Conservation (phyloP, 2,329 filamentous ascomycete species). For the Claviceps fusiformis region DNA sequence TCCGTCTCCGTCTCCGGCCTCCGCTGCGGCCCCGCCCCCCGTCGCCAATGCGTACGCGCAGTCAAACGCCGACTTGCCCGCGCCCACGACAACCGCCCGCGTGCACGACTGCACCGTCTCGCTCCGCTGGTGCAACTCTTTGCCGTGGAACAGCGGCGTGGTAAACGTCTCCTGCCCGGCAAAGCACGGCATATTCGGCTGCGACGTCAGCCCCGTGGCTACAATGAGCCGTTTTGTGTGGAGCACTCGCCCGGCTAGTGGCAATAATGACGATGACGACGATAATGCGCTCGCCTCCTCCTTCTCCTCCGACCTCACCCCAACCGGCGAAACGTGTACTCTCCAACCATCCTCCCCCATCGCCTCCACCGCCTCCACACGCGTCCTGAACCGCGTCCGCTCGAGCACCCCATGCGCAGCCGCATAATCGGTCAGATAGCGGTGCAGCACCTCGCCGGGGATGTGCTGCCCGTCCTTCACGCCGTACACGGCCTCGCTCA, state of each 20-base stretch:
- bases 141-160: conserved; percentile 28
- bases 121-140: conserved; percentile 24
- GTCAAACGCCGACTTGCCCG: conserved; percentile 45
- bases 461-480: conserved; percentile 21
- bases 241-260: not conserved
- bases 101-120: conserved; percentile 18
- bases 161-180: conserved; percentile 22
- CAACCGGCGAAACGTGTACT: conserved; percentile 1
- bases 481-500: conserved; percentile 32
- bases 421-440: conserved; percentile 24
- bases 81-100: conserved; percentile 36
- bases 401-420: conserved; percentile 33
- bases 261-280: too few relatives aligned
- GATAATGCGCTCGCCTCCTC: not conserved
- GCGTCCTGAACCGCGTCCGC: conserved; percentile 35
- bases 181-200: conserved; percentile 27
- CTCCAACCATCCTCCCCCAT: conserved; percentile 10
- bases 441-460: conserved; percentile 21
- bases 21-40: conserved; percentile 35
- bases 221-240: conserved; percentile 27
- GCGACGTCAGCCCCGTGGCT: conserved; percentile 35
- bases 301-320: not conserved
- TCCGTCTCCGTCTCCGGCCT: conserved; percentile 36
- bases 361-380: conserved; percentile 29
- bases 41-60: conserved; percentile 40